These are phyloP conservation scores for Pleurotus giganteus DNA, from an alignment of 768 basidiomycete species.

Conservation along the genomic window DNA sequence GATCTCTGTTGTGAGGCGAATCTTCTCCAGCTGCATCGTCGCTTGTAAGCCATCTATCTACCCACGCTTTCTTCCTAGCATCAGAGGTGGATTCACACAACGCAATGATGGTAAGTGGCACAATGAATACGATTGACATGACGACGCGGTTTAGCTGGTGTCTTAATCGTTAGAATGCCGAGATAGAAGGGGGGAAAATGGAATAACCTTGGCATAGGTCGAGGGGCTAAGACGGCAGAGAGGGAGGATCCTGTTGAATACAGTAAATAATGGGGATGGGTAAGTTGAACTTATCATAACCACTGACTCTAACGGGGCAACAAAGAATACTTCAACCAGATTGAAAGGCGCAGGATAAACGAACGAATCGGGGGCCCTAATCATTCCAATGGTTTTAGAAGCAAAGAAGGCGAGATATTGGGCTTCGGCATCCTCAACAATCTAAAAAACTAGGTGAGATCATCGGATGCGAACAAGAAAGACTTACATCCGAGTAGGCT, in stretches of 20 bases:
- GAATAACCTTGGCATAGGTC: conserved; percentile 55
- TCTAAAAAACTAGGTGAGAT: conserved; percentile 34
- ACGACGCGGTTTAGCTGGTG: conserved; percentile 69
- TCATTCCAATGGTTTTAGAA: conserved; percentile 80
- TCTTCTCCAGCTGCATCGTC: conserved; percentile 60
- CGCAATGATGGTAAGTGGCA: conserved; percentile 74
- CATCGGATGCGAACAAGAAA: background rate
- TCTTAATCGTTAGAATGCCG: conserved; percentile 6
- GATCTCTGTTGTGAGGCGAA: conserved; percentile 52
- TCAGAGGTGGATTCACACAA: conserved; percentile 66
- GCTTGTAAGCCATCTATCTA: conserved; percentile 64
- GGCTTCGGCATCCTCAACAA: conserved; percentile 82
- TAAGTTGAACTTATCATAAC: background rate
- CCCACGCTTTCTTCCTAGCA: conserved; percentile 52
- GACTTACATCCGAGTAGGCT: conserved; percentile 80
- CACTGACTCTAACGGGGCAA: conserved; percentile 85
- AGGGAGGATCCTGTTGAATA: conserved; percentile 36
- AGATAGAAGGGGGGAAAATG: background rate
- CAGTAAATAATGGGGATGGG: conserved; percentile 3
- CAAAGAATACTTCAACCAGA: conserved; percentile 72
- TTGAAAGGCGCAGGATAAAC: conserved; percentile 95
- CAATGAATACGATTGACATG: conserved; percentile 80
- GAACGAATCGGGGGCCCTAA: conserved; percentile 80
- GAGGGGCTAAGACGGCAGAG: conserved; percentile 42
- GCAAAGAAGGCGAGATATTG: conserved; percentile 92